phyloP scores from a whole-genome alignment of 2,329 filamentous ascomycete genomes.

The Trichoderma cornu-damae region DNA sequence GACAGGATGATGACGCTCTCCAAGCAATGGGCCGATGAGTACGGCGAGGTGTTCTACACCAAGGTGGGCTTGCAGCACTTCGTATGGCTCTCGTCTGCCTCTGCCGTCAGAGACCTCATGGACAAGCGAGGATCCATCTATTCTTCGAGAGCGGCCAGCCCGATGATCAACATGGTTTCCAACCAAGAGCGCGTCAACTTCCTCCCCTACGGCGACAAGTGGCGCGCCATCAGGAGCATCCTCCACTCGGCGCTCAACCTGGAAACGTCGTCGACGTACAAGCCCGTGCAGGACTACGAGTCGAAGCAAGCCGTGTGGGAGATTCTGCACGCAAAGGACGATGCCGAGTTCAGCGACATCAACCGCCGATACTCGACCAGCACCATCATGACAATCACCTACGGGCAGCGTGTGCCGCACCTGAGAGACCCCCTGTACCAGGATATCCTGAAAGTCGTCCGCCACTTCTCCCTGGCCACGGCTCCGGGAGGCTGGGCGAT shows the following conservation, averaged over 20 bases:
- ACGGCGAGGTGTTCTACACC: slow-evolving; percentile 47
- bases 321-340: slow-evolving; percentile 7
- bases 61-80: slow-evolving; percentile 45
- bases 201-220: slow-evolving; percentile 15
- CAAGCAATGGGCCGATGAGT: slow-evolving; percentile 48
- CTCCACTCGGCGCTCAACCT: slow-evolving; percentile 18
- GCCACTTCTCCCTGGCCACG: slow-evolving; percentile 19
- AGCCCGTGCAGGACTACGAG: slow-evolving; percentile 23
- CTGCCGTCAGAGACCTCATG: slow-evolving; percentile 46
- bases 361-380: slow-evolving; percentile 23
- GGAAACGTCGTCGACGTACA: slow-evolving; percentile 19
- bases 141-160: slow-evolving; percentile 36
- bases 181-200: slow-evolving; percentile 17
- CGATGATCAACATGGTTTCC: slow-evolving; percentile 21
- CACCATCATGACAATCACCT: slow-evolving; percentile 23
- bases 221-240: slow-evolving; percentile 8
- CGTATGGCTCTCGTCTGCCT: slow-evolving; percentile 43
- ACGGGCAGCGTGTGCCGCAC: slow-evolving; percentile 21
- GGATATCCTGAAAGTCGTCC: slow-evolving; percentile 21
- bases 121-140: slow-evolving; percentile 48
- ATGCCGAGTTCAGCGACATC: slow-evolving; percentile 20
- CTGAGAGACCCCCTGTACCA: slow-evolving; percentile 22
- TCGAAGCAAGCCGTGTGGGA: slow-evolving; percentile 21
- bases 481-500: slow-evolving; percentile 11
- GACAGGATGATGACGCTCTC: slow-evolving; percentile 27